phyloP scores from a whole-genome alignment of 352 stramenopile species.

The Globisporangium splendens region DNA sequence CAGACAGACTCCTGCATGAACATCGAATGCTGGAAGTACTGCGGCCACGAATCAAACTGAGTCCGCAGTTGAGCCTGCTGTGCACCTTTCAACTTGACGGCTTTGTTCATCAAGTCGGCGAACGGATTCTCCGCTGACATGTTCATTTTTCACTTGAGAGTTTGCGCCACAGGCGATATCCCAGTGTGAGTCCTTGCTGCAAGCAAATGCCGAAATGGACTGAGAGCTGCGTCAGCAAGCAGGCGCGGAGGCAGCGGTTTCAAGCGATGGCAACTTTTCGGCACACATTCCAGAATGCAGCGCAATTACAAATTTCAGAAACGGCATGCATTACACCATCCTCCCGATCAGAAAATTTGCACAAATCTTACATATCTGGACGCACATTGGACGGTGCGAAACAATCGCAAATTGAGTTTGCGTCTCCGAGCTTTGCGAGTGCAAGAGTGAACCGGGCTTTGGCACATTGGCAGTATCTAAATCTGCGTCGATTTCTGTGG shows the following conservation, averaged over 20 bases:
- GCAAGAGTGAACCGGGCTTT: slow-evolving; percentile 23
- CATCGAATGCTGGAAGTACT: slow-evolving; percentile 86
- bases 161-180: not conserved
- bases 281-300: not conserved
- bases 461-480: slow-evolving; percentile 34
- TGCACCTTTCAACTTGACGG: slow-evolving; percentile 79
- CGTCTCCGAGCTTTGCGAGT: slow-evolving; percentile 16
- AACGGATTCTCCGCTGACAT: slow-evolving; percentile 71
- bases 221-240: slow-evolving; percentile 4
- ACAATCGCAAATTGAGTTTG: slow-evolving; percentile 34
- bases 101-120: slow-evolving; percentile 80
- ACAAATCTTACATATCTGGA: slow-evolving; percentile 30
- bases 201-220: slow-evolving; percentile 2
- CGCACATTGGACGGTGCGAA: slow-evolving; percentile 30
- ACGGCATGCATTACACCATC: slow-evolving; percentile 19
- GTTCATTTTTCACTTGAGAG: slow-evolving; percentile 38
- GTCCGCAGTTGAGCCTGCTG: slow-evolving; percentile 79
- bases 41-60: slow-evolving; percentile 70
- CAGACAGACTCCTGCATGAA: slow-evolving; percentile 83
- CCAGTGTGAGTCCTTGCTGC: not conserved
- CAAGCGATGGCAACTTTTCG: slow-evolving; percentile 4
- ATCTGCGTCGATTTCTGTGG: slow-evolving; percentile 34
- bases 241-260: slow-evolving; percentile 9
- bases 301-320: slow-evolving; percentile 12
- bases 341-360: slow-evolving; percentile 18